These are phyloP conservation scores for Dianthus caryophyllus DNA, from an alignment of 148 eudicot genomes.

Conservation along the genomic window DNA sequence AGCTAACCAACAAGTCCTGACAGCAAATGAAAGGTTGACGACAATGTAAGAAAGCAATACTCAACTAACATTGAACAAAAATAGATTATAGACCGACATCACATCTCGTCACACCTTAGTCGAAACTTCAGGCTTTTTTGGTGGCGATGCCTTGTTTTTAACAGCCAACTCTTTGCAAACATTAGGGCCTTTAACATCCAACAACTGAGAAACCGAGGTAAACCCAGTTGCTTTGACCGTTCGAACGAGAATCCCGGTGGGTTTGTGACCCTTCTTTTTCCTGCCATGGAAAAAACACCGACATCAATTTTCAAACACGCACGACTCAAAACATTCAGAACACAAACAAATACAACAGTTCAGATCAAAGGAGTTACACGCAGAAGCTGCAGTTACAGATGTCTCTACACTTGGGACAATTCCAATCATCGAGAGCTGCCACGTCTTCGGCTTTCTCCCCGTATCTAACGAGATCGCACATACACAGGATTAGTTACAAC, in stretches of 20 bases:
- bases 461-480: conserved; percentile 39
- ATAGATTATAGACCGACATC: neutral
- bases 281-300: conserved; percentile 38
- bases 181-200: conserved; percentile 46
- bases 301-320: conserved; percentile 2
- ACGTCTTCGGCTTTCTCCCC: conserved; percentile 82
- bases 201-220: conserved; percentile 79
- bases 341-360: neutral
- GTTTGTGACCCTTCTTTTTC: conserved; percentile 74
- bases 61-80: neutral
- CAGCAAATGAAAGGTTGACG: conserved; percentile 3
- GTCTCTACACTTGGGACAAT: conserved; percentile 82
- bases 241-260: conserved; percentile 68
- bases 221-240: conserved; percentile 83
- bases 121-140: conserved; percentile 24
- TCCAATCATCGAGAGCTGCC: conserved; percentile 51
- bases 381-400: conserved; percentile 93
- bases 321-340: neutral
- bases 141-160: conserved; percentile 21
- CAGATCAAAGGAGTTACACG: conserved; percentile 52
- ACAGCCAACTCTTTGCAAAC: conserved; percentile 33
- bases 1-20: conserved; percentile 38
- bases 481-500: conserved; percentile 37
- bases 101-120: conserved; percentile 32
- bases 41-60: conserved; percentile 1